Evolutionary conservation across 495 filamentous ascomycete genomes (phyloP).

Genomic region (Aspergillus funiculosus): DNA sequence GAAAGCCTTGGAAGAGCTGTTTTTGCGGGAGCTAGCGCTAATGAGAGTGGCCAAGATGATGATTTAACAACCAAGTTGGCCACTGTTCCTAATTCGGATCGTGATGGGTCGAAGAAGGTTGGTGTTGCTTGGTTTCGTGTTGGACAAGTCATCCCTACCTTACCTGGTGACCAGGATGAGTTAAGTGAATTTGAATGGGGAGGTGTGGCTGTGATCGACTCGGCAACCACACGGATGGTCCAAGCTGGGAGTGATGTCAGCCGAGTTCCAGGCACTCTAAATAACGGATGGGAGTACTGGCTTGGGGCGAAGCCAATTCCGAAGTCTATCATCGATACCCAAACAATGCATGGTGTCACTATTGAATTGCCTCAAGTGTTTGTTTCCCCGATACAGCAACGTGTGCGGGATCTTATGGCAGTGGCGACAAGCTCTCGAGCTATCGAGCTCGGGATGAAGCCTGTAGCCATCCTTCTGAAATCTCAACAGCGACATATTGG

Average conservation of each 20-base stretch:
- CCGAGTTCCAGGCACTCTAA: slow-evolving; percentile 65
- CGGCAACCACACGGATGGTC: slow-evolving; percentile 75
- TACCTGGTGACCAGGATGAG: slow-evolving; percentile 52
- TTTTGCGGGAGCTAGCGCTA: slow-evolving; percentile 51
- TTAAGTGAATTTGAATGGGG: slow-evolving; percentile 69
- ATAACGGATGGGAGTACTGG: slow-evolving; percentile 81
- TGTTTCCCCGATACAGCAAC: slow-evolving; percentile 62
- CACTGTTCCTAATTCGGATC: slow-evolving; percentile 25
- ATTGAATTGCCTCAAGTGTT: slow-evolving; percentile 46
- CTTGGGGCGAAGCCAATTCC: slow-evolving; percentile 62
- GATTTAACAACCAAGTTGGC: slow-evolving; percentile 51
- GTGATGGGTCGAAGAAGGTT: slow-evolving; percentile 31
- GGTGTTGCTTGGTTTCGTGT: slow-evolving; percentile 89
- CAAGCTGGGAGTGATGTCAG: slow-evolving; percentile 78
- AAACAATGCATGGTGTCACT: slow-evolving; percentile 40
- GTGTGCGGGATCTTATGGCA: slow-evolving; percentile 77
- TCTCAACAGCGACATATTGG: slow-evolving; percentile 91
- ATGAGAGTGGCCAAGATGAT: slow-evolving; percentile 58
- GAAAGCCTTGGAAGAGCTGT: slow-evolving; percentile 70
- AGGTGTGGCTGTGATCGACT: slow-evolving; percentile 75
- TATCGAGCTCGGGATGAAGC: slow-evolving; percentile 77
- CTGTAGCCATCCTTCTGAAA: slow-evolving; percentile 77
- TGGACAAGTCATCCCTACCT: slow-evolving; percentile 57
- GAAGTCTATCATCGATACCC: slow-evolving; percentile 29
- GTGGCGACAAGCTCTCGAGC: slow-evolving; percentile 85